Conservation (phyloP, 2,329 filamentous ascomycete species). For the Aureobasidium sp. region DNA sequence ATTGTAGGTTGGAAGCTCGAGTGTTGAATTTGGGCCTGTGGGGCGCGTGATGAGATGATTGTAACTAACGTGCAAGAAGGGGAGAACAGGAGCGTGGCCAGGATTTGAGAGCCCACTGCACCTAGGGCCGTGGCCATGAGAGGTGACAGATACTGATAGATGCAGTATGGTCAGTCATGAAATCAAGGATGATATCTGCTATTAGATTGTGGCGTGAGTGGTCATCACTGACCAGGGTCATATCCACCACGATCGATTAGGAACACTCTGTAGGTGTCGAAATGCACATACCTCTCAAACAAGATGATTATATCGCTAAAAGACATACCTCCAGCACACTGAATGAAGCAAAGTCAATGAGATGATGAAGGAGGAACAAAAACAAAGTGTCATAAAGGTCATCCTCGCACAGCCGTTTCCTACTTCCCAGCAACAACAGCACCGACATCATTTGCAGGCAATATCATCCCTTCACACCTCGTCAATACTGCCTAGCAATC, state of each 20-base stretch:
- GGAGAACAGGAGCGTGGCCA: conserved; percentile 16
- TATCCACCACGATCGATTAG: not conserved
- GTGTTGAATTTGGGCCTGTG: not conserved
- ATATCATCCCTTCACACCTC: not conserved
- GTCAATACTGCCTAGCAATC: not conserved
- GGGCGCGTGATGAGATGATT: not conserved
- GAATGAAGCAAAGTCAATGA: too few species aligned
- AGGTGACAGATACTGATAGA: not conserved
- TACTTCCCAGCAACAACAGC: not conserved
- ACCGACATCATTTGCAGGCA: not conserved
- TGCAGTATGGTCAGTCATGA: not conserved
- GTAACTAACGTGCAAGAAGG: conserved; percentile 17
- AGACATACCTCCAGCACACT: too few species aligned
- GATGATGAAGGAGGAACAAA: not conserved
- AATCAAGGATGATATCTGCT: not conserved
- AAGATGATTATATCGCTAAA: too few species aligned
- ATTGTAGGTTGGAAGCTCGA: not conserved
- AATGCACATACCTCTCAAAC: too few species aligned
- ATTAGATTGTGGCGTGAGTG: not conserved
- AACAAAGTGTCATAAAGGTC: not conserved
- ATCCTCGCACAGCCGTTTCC: not conserved
- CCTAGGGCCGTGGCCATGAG: conserved; percentile 20
- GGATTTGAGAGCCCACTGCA: conserved; percentile 20
- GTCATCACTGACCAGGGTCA: not conserved
- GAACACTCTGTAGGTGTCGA: not conserved